These are phyloP conservation scores for Exophiala viscosa DNA, from an alignment of 2,329 filamentous ascomycete species.

Conservation along the genomic window DNA sequence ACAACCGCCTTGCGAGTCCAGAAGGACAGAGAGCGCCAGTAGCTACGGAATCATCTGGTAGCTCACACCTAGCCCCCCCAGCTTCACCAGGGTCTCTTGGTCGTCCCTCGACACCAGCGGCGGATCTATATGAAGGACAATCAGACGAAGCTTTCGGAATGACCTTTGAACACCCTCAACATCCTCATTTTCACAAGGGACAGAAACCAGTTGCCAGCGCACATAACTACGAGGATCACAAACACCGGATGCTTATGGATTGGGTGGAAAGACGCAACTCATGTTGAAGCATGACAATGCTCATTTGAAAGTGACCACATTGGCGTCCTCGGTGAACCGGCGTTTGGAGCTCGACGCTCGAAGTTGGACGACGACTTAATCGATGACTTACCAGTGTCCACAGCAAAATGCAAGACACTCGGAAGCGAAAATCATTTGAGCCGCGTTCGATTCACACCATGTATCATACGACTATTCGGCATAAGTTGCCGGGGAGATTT, in stretches of 20 bases:
- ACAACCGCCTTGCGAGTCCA: slow-evolving; percentile 6
- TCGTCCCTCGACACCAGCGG: slow-evolving; percentile 16
- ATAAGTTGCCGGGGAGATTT: no score
- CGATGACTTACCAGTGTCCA: no score
- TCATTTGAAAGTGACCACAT: not conserved
- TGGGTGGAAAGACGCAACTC: slow-evolving; percentile 16
- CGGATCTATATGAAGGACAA: slow-evolving; percentile 22
- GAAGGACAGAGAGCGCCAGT: not conserved
- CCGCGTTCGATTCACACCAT: no score
- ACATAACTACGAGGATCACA: slow-evolving; percentile 20
- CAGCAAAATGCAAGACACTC: no score
- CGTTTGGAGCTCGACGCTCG: not conserved
- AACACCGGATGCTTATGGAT: slow-evolving; percentile 24
- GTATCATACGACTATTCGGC: no score
- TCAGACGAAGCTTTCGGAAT: slow-evolving; percentile 19
- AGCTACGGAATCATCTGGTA: not conserved
- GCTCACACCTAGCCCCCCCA: slow-evolving; percentile 9
- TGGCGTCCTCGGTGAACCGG: not conserved
- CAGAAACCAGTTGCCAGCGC: slow-evolving; percentile 8
- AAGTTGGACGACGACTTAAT: no score
- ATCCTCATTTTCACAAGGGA: slow-evolving; percentile 3
- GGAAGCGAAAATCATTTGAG: no score
- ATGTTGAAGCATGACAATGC: not conserved
- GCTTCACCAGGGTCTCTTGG: not conserved
- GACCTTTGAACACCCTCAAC: slow-evolving; percentile 14